Percentiles rank a stretch among this genome's conserved stretches.
These are phyloP conservation scores for Boletus austroedulis DNA, from an alignment of 1,284 basidiomycete species.

Conservation along the genomic window DNA sequence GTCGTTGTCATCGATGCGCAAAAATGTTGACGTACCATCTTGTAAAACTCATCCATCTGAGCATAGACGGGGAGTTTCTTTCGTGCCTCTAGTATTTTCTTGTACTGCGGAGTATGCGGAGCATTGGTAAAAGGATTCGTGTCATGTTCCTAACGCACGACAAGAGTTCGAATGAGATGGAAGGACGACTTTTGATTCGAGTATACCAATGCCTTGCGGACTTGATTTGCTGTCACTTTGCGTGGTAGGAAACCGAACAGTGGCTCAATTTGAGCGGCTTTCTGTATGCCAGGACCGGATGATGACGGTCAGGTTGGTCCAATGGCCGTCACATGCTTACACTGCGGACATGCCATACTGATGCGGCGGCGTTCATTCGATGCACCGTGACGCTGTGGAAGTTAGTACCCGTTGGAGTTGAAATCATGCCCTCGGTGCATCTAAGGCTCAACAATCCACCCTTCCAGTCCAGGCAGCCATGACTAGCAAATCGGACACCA, in stretches of 20 bases:
- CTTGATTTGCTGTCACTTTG: conserved; percentile 72
- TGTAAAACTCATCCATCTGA: conserved; percentile 91
- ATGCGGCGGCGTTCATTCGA: no score
- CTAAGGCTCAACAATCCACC: no score
- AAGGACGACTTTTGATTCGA: not conserved
- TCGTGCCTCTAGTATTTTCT: conserved; percentile 80
- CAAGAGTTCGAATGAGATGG: not conserved
- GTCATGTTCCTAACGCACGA: conserved; percentile 63
- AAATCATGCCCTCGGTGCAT: no score
- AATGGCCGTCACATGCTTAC: no score
- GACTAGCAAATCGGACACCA: no score
- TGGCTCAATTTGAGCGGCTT: conserved; percentile 47
- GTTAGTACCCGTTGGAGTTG: no score
- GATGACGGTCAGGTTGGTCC: no score
- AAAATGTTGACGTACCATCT: conserved; percentile 62
- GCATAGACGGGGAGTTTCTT: conserved; percentile 90
- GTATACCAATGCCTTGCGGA: conserved; percentile 68
- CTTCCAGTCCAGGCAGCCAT: no score
- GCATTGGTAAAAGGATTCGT: conserved; percentile 86
- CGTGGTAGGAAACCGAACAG: conserved; percentile 78
- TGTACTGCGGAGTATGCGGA: conserved; percentile 79
- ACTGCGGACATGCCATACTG: no score
- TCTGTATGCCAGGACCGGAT: conserved; percentile 11
- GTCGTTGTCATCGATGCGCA: conserved; percentile 18
- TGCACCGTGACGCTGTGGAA: no score